A percentile compares a stretch with the other conserved stretches of the same genome.
phyloP scores from a whole-genome alignment of 208 protist genomes.

The Crithidia fasciculata region DNA sequence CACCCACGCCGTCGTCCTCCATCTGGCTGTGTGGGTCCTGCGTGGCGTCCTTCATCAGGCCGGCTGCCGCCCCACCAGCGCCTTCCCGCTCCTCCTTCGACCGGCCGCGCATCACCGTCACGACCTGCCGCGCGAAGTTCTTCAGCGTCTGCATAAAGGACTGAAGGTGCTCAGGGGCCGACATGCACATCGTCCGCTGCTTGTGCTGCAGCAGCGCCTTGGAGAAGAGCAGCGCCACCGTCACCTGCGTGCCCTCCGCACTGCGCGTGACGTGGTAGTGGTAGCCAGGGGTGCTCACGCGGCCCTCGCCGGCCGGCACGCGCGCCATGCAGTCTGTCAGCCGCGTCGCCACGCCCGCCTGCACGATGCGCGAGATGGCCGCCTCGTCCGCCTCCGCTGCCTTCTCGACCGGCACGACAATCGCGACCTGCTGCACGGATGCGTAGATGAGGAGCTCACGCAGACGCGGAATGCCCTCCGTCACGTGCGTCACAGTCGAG shows the following conservation, averaged over 20 bases:
- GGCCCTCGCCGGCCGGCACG: background rate
- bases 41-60: constrained; percentile 18
- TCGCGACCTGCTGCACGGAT: constrained; percentile 83
- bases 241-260: constrained; percentile 49
- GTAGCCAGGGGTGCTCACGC: constrained; percentile 33
- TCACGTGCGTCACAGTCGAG: constrained; percentile 98
- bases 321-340: constrained; percentile 77
- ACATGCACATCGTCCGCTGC: constrained; percentile 78
- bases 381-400: constrained; percentile 63
- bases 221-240: constrained; percentile 84
- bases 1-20: constrained; percentile 32
- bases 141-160: constrained; percentile 64
- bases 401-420: constrained; percentile 87
- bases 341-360: constrained; percentile 57
- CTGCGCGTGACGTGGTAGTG: constrained; percentile 70
- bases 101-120: constrained; percentile 56
- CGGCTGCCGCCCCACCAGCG: constrained; percentile 19
- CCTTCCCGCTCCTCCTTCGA: constrained; percentile 38
- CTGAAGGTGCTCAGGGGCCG: constrained; percentile 64
- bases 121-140: constrained; percentile 61
- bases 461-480: constrained; percentile 99
- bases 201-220: constrained; percentile 47
- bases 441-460: constrained; percentile 99
- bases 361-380: constrained; percentile 60
- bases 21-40: constrained; percentile 26